Evolutionary conservation across 176 grass and related monocot species (phyloP).

Genomic region (Panicum miliaceum): DNA sequence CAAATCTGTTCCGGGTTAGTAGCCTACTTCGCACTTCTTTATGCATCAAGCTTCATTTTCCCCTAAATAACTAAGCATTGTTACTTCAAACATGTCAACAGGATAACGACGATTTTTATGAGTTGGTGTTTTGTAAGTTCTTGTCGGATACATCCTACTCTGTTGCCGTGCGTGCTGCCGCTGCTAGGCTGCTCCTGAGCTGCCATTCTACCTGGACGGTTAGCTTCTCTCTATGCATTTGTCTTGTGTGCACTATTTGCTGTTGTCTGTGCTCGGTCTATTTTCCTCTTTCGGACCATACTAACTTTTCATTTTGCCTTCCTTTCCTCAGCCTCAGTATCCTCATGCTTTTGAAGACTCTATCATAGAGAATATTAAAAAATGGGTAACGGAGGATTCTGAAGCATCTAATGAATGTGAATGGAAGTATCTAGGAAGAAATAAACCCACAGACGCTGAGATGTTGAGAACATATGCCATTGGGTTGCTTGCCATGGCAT

Average conservation of each 20-base stretch:
- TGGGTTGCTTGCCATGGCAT: constrained; percentile 85
- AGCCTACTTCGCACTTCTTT: neutral
- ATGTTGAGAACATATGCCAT: constrained; percentile 77
- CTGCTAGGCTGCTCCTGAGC: constrained; percentile 82
- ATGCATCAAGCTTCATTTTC: neutral
- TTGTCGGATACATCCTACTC: constrained; percentile 68
- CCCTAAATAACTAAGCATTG: neutral
- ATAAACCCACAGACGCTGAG: constrained; percentile 78
- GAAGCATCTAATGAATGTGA: constrained; percentile 52
- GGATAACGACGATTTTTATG: constrained; percentile 94
- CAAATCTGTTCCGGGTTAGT: constrained; percentile 70
- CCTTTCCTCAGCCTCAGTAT: constrained; percentile 58
- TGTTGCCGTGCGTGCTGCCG: constrained; percentile 55
- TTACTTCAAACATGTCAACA: constrained; percentile 25
- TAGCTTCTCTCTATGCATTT: constrained; percentile 31
- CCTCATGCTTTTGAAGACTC: constrained; percentile 80
- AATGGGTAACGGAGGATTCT: constrained; percentile 69
- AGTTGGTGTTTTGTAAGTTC: constrained; percentile 81
- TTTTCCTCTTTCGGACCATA: neutral
- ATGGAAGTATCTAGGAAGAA: constrained; percentile 66
- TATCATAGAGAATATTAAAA: constrained; percentile 81
- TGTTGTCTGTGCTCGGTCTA: neutral
- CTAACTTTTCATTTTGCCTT: neutral
- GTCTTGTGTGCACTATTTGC: neutral
- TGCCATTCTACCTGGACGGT: constrained; percentile 75